These are phyloP conservation scores for Fusarium denticulatum DNA, from an alignment of 2,329 filamentous ascomycete species.

Conservation along the genomic window DNA sequence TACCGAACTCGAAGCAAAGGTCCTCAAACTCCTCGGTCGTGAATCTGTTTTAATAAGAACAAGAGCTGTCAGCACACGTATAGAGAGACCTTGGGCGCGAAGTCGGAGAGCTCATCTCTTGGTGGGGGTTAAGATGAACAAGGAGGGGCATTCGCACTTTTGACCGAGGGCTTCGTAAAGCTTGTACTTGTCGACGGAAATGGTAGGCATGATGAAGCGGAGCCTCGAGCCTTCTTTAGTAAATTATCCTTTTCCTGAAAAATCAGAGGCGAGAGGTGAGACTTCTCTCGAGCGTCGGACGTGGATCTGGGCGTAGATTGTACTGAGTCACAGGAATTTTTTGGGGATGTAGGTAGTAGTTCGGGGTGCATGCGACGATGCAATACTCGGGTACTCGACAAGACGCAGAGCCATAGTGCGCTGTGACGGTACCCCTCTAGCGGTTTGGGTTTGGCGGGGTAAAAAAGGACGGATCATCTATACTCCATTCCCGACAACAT, in stretches of 20 bases:
- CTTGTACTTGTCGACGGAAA: constrained; percentile 93
- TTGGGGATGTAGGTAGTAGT: constrained; percentile 41
- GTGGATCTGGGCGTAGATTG: constrained; percentile 33
- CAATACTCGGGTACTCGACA: constrained; percentile 25
- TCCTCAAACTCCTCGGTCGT: constrained; percentile 96
- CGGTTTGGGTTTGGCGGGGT: constrained; percentile 40
- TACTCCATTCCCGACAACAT: constrained; percentile 37
- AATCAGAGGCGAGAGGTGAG: constrained; percentile 27
- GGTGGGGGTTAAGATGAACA: constrained; percentile 28
- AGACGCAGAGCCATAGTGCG: not conserved
- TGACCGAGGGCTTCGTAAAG: constrained; percentile 92
- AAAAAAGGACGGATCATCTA: constrained; percentile 44
- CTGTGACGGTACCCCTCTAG: constrained; percentile 29
- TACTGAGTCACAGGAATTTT: constrained; percentile 56
- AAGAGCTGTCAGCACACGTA: constrained; percentile 32
- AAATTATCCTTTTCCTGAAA: constrained; percentile 26
- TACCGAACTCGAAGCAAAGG: constrained; percentile 97
- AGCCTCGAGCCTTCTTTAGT: constrained; percentile 35
- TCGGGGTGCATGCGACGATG: constrained; percentile 10
- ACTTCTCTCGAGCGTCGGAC: constrained; percentile 35
- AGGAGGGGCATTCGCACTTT: constrained; percentile 65
- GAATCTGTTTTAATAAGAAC: constrained; percentile 63
- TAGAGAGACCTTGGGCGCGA: constrained; percentile 18
- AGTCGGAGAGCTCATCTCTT: constrained; percentile 29
- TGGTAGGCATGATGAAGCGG: constrained; percentile 82